phyloP scores from a whole-genome alignment of 1,284 basidiomycete genomes.

The Malassezia pachydermatis region DNA sequence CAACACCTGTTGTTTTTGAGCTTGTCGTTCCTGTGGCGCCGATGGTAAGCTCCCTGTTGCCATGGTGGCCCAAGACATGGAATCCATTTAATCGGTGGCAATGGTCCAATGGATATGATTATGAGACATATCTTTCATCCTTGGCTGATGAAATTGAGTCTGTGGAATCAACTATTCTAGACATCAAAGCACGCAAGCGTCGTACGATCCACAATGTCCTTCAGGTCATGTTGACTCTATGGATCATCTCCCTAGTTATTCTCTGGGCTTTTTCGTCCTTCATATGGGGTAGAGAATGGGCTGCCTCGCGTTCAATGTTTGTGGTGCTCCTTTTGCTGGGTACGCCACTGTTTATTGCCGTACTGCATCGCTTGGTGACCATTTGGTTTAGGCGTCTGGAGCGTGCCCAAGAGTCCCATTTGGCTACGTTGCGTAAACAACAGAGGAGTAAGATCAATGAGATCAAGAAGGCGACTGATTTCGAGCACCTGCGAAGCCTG shows the following conservation, averaged over 20 bases:
- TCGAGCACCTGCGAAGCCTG: constrained; percentile 77
- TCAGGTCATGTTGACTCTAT: constrained; percentile 63
- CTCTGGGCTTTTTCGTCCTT: constrained; percentile 60
- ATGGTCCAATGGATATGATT: constrained; percentile 46
- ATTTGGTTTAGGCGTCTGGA: constrained; percentile 11
- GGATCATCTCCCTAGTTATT: constrained; percentile 66
- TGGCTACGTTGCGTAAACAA: constrained; percentile 64
- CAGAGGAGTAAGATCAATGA: constrained; percentile 84
- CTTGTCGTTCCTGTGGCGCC: not conserved
- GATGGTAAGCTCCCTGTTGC: constrained; percentile 4
- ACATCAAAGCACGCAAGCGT: constrained; percentile 75
- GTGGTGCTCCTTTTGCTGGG: constrained; percentile 10
- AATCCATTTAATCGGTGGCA: constrained; percentile 11
- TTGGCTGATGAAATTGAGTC: constrained; percentile 52
- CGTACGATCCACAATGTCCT: constrained; percentile 66
- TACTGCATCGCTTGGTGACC: constrained; percentile 8
- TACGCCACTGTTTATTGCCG: constrained; percentile 6
- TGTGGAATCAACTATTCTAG: constrained; percentile 66
- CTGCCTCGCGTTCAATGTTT: constrained; percentile 6
- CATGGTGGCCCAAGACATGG: constrained; percentile 19
- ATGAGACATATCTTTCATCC: constrained; percentile 52
- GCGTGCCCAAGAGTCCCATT: constrained; percentile 57
- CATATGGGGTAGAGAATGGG: constrained; percentile 8
- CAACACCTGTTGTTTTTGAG: not conserved
- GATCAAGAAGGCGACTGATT: constrained; percentile 94